Base-by-base conservation (phyloP, 2,329 filamentous ascomycete genomes). In the Aspergillus ustus region DNA sequence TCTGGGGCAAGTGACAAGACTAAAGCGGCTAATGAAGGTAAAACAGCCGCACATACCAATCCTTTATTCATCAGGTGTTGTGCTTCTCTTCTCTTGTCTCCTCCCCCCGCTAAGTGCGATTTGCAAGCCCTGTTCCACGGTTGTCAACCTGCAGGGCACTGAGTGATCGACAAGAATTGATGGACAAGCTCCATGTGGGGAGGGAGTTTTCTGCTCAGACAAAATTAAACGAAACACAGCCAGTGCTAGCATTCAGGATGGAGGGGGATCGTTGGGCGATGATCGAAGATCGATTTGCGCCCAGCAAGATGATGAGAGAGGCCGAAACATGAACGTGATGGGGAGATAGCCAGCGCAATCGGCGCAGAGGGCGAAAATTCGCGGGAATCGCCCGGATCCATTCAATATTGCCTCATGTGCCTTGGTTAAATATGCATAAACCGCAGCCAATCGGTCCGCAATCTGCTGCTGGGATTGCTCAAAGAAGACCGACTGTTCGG, bases 141-240 rank as follows among this genome's bases (percentile, higher is more conserved):
- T 60, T 58, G 40, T 56, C 51, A 19, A 59, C 51, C 57, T 59
- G 59, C 59, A 62, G 61, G 64, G 61, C 63, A 63, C 62, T 60
- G 53, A 53, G 52, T 66, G 68, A 72, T 70, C 67, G 63, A 37
- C 67, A 51, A 37, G 54, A 59, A 63, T 58, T 66, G 62, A 60
- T 56, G 57, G 62, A 60, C 62, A 57, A 22, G 15, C 43, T 59
- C 59, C 59, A 61, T 63, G 66, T 64, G 65, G 64, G 59, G 60
- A 48, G 56, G 52, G 56, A 51, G 44, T 49, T 28, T 63, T 62
- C 62, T 37, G 54, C 52, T 52, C 62, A 54, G 50, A 50, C 57
- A 58, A 59, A n/a, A n/a, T n/a, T 61, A 55, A 63, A 61, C 62
- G 62, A 65, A 62, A 67, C 62, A 60, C 60, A 53, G 37, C 59